A percentile compares a stretch with the other conserved stretches of the same genome.
phyloP scores from a whole-genome alignment of 352 stramenopile genomes.

The Globisporangium perplexum region DNA sequence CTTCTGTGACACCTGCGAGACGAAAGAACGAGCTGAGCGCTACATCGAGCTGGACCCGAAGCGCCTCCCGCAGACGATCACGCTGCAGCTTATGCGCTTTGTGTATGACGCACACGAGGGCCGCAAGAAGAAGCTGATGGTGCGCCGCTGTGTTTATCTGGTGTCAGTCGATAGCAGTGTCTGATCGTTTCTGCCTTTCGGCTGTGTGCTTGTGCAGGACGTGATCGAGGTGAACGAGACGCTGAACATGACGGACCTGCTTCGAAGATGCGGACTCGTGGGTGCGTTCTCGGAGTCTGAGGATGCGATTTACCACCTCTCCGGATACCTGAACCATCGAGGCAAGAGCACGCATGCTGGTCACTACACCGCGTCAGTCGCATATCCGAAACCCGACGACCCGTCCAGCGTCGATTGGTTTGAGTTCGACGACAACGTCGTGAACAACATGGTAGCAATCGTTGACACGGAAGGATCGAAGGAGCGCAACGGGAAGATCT shows the following conservation, averaged over 20 bases:
- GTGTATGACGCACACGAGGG: conserved; percentile 74
- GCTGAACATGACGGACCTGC: conserved; percentile 72
- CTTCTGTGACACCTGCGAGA: conserved; percentile 68
- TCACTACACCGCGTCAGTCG: conserved; percentile 83
- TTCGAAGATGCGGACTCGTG: conserved; percentile 35
- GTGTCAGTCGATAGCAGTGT: neutral
- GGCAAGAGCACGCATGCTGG: conserved; percentile 77
- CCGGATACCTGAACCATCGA: conserved; percentile 76
- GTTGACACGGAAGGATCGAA: conserved; percentile 31
- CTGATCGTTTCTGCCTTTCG: neutral
- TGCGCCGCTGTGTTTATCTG: conserved; percentile 10
- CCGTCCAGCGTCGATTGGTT: conserved; percentile 45
- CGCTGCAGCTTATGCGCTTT: conserved; percentile 81
- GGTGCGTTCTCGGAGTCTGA: conserved; percentile 26
- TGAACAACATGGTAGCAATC: conserved; percentile 41
- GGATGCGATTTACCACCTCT: conserved; percentile 64
- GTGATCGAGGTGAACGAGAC: conserved; percentile 77
- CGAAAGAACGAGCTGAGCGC: conserved; percentile 72
- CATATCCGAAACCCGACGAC: conserved; percentile 31
- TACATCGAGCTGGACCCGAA: conserved; percentile 59
- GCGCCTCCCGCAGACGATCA: conserved; percentile 60
- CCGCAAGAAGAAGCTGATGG: conserved; percentile 84
- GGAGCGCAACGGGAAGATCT: conserved; percentile 45
- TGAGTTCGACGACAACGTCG: conserved; percentile 78
- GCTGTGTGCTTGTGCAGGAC: conserved; percentile 33